phyloP scores from a whole-genome alignment of 345 rosid species.

The Eucalyptus pauciflora region DNA sequence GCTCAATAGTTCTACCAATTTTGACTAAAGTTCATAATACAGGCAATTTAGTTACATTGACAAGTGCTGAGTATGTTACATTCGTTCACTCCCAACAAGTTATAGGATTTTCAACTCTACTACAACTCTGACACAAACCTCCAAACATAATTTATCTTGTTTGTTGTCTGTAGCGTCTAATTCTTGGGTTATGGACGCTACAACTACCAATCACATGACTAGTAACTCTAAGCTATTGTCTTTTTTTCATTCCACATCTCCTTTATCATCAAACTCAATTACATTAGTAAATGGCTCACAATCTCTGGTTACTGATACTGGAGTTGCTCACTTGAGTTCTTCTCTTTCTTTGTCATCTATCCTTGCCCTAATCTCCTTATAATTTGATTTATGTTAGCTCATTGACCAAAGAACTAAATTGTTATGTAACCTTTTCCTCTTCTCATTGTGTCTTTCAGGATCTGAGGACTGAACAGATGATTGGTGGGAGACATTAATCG shows the following conservation, averaged over 20 bases:
- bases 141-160: too few relatives aligned
- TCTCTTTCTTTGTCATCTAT: neutral
- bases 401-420: neutral
- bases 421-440: neutral
- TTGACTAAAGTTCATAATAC: too few relatives aligned
- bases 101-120: too few relatives aligned
- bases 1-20: too few relatives aligned
- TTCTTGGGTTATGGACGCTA: neutral
- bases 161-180: rapidly evolving
- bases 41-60: too few relatives aligned
- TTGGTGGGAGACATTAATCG: neutral
- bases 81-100: too few relatives aligned
- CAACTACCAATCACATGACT: neutral
- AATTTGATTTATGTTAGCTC: neutral
- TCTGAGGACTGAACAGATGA: neutral
- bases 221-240: neutral
- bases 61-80: too few relatives aligned
- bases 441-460: neutral
- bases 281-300: neutral
- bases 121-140: too few relatives aligned
- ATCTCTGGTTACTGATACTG: neutral
- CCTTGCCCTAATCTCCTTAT: neutral
- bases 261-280: neutral
- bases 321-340: neutral
- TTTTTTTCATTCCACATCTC: neutral